Evolutionary conservation across 148 eudicot species (phyloP).

Genomic region (Talinum fruticosum): DNA sequence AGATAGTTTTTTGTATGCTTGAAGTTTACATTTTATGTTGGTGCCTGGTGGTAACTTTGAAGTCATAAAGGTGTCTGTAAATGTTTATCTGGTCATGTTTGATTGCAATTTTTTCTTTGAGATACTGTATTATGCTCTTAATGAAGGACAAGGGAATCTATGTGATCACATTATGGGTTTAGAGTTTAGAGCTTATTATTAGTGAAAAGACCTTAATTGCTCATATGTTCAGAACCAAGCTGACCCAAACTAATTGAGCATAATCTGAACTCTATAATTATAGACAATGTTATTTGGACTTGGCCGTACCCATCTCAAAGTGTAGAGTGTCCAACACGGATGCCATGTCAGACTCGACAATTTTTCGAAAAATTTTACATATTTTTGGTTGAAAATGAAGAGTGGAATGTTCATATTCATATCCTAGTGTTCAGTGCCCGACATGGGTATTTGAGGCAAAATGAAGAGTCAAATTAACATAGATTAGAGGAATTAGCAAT

Average conservation of each 20-base stretch:
- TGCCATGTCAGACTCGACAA: too few species aligned
- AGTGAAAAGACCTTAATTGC: background rate
- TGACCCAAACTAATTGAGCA: background rate
- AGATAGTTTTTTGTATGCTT: background rate
- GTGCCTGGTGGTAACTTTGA: background rate
- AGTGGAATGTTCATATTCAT: too few species aligned
- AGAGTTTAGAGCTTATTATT: background rate
- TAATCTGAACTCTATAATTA: background rate
- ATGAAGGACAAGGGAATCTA: background rate
- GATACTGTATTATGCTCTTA: background rate
- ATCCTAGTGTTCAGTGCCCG: too few species aligned
- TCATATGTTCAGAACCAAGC: background rate
- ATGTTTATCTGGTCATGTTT: background rate
- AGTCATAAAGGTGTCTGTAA: background rate
- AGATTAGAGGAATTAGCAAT: too few species aligned
- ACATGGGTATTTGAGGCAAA: too few species aligned
- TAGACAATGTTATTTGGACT: too few species aligned
- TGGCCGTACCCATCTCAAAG: too few species aligned
- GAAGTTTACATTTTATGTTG: background rate
- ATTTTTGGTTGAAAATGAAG: too few species aligned
- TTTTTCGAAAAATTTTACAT: too few species aligned
- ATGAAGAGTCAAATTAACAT: too few species aligned
- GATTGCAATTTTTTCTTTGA: background rate
- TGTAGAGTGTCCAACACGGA: too few species aligned
- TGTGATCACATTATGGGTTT: background rate